Conservation (phyloP, 768 basidiomycete species). For the Fomitopsis pulvina region DNA sequence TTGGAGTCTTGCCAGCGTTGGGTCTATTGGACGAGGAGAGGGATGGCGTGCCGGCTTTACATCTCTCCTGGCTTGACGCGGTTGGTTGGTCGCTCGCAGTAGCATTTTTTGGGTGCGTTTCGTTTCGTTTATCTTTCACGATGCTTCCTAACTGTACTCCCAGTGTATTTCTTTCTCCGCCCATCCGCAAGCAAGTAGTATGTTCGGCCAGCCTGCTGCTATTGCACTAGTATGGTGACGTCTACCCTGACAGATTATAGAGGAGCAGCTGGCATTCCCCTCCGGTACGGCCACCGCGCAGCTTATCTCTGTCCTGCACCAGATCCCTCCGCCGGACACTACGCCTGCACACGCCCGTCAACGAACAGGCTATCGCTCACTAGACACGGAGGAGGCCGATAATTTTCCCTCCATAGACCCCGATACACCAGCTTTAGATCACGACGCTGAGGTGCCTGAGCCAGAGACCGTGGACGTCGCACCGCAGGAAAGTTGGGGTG, state of each 20-base stretch:
- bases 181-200: constrained; percentile 91
- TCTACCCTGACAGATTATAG: constrained; percentile 58
- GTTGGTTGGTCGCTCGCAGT: constrained; percentile 85
- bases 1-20: constrained; percentile 90
- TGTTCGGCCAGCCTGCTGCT: constrained; percentile 21
- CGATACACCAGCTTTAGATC: constrained; percentile 16
- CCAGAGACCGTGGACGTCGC: constrained; percentile 39
- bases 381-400: constrained; percentile 27
- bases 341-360: constrained; percentile 34
- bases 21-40: constrained; percentile 63
- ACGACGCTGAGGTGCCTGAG: constrained; percentile 10
- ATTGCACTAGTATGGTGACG: not conserved
- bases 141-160: constrained; percentile 5
- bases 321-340: constrained; percentile 60
- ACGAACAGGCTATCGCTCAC: constrained; percentile 50
- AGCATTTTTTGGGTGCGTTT: constrained; percentile 81
- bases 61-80: constrained; percentile 65
- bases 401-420: constrained; percentile 1
- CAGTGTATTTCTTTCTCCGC: constrained; percentile 94
- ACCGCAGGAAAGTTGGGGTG: constrained; percentile 68
- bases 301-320: constrained; percentile 84
- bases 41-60: constrained; percentile 74
- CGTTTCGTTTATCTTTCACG: not conserved
- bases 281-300: constrained; percentile 96
- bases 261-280: constrained; percentile 91